A percentile compares a stretch with the other conserved stretches of the same genome.
Conservation (phyloP, 352 stramenopile species). For the Elongisporangium senticosum region DNA sequence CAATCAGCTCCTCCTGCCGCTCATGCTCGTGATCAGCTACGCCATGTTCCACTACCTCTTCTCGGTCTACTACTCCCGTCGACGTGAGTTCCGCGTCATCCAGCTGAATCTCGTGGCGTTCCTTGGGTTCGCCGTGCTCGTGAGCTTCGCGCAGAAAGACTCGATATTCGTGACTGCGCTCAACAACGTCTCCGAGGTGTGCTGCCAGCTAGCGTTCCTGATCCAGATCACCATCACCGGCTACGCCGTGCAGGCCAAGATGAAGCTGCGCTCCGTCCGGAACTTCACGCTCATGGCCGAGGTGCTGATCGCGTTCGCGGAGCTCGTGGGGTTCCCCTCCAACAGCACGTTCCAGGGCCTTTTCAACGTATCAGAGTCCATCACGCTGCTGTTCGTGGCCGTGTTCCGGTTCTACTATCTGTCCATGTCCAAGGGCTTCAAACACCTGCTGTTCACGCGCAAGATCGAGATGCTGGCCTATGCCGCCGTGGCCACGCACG, state of each 20-base stretch:
- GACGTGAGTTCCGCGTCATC: conserved; percentile 18
- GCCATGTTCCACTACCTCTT: conserved; percentile 33
- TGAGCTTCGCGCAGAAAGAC: conserved; percentile 10
- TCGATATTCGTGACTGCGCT: conserved; percentile 3
- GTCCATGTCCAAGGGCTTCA: conserved; percentile 9
- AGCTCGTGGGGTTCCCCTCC: conserved; percentile 6
- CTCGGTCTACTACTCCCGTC: conserved; percentile 18
- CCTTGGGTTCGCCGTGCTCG: conserved; percentile 14
- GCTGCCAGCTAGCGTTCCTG: conserved; percentile 29
- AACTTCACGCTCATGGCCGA: conserved; percentile 23
- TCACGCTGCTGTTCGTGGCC: conserved; percentile 6
- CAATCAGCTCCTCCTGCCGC: conserved; percentile 17
- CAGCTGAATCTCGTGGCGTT: conserved; percentile 16
- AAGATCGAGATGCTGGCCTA: conserved; percentile 15
- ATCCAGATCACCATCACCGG: conserved; percentile 42
- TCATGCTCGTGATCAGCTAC: conserved; percentile 25
- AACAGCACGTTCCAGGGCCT: conserved; percentile 4
- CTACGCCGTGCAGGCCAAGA: conserved; percentile 22
- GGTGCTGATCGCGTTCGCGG: conserved; percentile 14
- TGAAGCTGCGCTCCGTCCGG: conserved; percentile 27
- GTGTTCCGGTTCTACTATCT: conserved; percentile 19
- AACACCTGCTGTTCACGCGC: conserved; percentile 1
- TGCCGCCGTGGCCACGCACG: conserved; percentile 10
- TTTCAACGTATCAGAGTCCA: conserved; percentile 2
- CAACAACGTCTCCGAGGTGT: conserved; percentile 32